Percentiles rank a stretch among this genome's conserved stretches.
Evolutionary conservation across 129 eudicot genomes (phyloP).

Genomic region (Tanacetum coccineum): DNA sequence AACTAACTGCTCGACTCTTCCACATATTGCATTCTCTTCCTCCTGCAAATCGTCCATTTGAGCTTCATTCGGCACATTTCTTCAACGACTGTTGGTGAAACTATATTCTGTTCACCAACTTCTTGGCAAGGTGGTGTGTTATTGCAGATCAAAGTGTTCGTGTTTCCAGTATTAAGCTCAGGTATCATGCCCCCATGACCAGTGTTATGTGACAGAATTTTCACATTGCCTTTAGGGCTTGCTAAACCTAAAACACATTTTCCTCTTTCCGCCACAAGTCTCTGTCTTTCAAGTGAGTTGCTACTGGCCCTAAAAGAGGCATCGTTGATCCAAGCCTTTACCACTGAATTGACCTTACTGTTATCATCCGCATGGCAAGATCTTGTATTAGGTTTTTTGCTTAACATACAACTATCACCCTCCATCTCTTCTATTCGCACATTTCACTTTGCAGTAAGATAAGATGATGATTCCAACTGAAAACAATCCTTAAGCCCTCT

Average conservation of each 20-base stretch:
- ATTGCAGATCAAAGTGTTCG: constrained; percentile 14
- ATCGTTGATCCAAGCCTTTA: constrained; percentile 28
- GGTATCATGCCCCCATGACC: constrained; percentile 15
- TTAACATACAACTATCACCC: constrained; percentile 10
- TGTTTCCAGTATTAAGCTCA: constrained; percentile 4
- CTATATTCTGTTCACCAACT: constrained; percentile 26
- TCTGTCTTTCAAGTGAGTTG: constrained; percentile 13
- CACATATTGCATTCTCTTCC: constrained; percentile 17
- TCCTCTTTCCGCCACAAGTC: constrained; percentile 12
- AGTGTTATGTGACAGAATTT: constrained; percentile 7
- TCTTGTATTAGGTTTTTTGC: constrained; percentile 23
- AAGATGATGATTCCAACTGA: constrained; percentile 24
- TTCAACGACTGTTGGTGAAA: constrained; percentile 19
- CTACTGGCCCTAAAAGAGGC: constrained; percentile 20
- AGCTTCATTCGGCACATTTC: neutral
- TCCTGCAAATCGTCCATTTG: constrained; percentile 1
- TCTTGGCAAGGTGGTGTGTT: constrained; percentile 24
- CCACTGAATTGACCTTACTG: constrained; percentile 21
- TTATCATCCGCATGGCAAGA: constrained; percentile 29
- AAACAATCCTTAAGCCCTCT: constrained; percentile 1
- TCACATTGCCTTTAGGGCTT: constrained; percentile 14
- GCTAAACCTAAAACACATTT: constrained; percentile 2
- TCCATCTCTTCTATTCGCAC: constrained; percentile 20
- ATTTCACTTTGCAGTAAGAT: constrained; percentile 23
- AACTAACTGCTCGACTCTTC: neutral